Conservation (phyloP, 176 grass and related monocot genomes). For the Microstegium vimineum region DNA sequence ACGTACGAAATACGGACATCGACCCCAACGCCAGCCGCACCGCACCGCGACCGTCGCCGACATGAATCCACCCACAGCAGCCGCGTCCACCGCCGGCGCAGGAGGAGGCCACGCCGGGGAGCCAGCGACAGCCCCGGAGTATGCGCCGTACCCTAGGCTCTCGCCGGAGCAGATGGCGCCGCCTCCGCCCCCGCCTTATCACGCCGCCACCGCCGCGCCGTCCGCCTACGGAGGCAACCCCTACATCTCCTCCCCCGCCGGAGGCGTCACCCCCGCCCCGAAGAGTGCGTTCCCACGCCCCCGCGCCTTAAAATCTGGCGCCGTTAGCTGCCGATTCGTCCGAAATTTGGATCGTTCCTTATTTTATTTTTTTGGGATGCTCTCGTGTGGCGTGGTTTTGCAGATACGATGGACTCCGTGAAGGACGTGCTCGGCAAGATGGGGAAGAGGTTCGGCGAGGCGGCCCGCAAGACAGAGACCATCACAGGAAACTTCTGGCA, state of each 20-base stretch:
- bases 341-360: neutral
- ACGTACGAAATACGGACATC: neutral
- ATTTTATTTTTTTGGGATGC: neutral
- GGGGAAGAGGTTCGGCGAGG: conserved; percentile 83
- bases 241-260: conserved; percentile 53
- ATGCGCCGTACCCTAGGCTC: conserved; percentile 55
- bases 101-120: conserved; percentile 11
- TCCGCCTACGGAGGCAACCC: conserved; percentile 56
- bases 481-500: conserved; percentile 89
- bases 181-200: conserved; percentile 36
- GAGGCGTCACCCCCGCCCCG: conserved; percentile 17
- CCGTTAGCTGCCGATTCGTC: neutral
- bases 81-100: conserved; percentile 10
- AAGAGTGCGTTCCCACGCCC: conserved; percentile 44
- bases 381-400: neutral
- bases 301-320: neutral
- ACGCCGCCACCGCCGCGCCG: conserved; percentile 39
- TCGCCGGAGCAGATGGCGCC: conserved; percentile 44
- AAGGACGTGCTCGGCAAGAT: conserved; percentile 78
- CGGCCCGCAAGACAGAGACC: conserved; percentile 89
- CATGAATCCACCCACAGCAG: conserved; percentile 50
- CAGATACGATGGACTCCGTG: conserved; percentile 83
- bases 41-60: neutral
- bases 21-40: neutral
- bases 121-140: neutral